These are phyloP conservation scores for Saccharomyces jurei DNA, from an alignment of 805 yeast species.

Conservation along the genomic window DNA sequence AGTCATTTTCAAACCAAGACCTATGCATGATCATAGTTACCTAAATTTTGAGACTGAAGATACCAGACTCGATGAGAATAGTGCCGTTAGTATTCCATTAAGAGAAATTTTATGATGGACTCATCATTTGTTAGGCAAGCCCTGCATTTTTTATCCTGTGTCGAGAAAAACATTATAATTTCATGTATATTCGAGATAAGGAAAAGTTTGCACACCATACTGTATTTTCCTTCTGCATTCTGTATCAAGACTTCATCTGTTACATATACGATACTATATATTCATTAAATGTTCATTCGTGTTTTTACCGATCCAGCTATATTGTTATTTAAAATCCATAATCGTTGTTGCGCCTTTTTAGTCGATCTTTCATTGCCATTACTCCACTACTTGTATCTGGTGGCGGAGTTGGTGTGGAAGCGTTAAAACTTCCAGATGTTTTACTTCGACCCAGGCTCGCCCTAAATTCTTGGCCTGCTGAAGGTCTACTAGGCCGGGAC, in stretches of 20 bases:
- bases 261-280: not conserved
- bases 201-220: not conserved
- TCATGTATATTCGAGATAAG: not conserved
- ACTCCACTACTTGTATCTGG: not conserved
- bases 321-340: not conserved
- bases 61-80: not conserved
- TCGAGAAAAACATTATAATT: not conserved
- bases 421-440: not conserved
- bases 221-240: not conserved
- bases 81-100: constrained; percentile 5
- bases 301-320: not conserved
- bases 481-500: not conserved
- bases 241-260: not conserved
- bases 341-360: not conserved
- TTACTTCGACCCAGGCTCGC: not conserved
- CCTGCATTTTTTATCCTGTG: not conserved
- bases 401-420: not conserved
- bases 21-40: constrained; percentile 69
- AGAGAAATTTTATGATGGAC: constrained; percentile 16
- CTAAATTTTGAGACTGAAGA: constrained; percentile 31
- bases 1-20: constrained; percentile 71
- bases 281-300: not conserved
- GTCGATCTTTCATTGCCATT: not conserved
- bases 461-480: not conserved
- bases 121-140: not conserved